Conservation (phyloP, 139 green algal species). For the Tetradesmus obliquus region DNA sequence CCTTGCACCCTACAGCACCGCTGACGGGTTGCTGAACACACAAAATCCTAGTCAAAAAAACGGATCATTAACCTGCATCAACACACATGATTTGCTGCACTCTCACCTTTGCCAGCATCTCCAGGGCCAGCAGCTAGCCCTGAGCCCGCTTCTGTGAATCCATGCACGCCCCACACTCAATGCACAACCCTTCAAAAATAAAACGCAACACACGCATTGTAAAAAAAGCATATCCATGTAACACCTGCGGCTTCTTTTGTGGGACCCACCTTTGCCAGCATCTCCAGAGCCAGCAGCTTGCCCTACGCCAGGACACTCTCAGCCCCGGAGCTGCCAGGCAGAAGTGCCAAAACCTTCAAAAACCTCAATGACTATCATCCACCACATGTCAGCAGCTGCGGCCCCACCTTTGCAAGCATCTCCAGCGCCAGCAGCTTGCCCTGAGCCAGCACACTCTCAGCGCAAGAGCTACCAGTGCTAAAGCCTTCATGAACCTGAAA, state of each 20-base stretch:
- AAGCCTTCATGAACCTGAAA: no score
- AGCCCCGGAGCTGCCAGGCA: no score
- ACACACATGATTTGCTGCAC: neutral
- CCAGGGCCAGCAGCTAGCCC: conserved; percentile 93
- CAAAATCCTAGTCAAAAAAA: no score
- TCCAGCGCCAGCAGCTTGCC: conserved; percentile 95
- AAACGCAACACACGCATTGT: neutral
- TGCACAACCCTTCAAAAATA: no score
- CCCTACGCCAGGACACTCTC: no score
- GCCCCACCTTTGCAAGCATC: conserved; percentile 86
- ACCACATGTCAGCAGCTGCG: no score
- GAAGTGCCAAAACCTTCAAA: no score
- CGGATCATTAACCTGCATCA: no score
- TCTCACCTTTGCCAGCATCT: conserved; percentile 55
- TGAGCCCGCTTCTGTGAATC: conserved; percentile 38
- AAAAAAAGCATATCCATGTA: neutral
- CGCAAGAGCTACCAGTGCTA: neutral
- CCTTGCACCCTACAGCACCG: no score
- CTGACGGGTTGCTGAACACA: no score
- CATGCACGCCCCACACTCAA: neutral
- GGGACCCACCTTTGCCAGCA: conserved; percentile 83
- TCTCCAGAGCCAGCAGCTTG: conserved; percentile 51
- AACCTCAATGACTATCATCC: no score
- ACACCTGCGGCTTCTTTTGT: neutral
- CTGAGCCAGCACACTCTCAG: conserved; percentile 51